Evolutionary conservation across 306 rosid species (phyloP).

Genomic region (Corylus heterophylla): DNA sequence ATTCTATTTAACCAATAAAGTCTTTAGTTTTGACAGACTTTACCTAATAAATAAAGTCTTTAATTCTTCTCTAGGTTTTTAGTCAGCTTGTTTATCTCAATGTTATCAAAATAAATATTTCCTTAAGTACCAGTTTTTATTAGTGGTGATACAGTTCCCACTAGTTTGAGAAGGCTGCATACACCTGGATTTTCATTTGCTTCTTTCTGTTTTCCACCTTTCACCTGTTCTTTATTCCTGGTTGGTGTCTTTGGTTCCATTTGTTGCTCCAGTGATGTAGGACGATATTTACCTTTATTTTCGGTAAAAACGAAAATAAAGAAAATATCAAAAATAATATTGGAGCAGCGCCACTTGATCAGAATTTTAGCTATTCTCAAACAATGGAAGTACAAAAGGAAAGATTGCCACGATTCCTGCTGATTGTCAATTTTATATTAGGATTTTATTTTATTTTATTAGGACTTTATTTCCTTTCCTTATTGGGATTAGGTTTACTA

Average conservation of each 20-base stretch:
- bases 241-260: neutral
- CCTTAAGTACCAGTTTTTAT: neutral
- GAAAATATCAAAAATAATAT: too few relatives aligned
- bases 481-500: too few relatives aligned
- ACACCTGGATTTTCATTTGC: neutral
- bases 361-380: too few relatives aligned
- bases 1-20: neutral
- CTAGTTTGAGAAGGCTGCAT: neutral
- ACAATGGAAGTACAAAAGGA: too few relatives aligned
- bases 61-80: neutral
- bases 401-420: too few relatives aligned
- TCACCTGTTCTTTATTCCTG: constrained; percentile 11
- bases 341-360: too few relatives aligned
- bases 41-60: neutral
- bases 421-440: too few relatives aligned
- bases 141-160: neutral
- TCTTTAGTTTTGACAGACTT: neutral
- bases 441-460: too few relatives aligned
- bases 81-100: neutral
- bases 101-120: neutral
- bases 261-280: neutral
- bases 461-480: too few relatives aligned
- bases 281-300: too few relatives aligned
- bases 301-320: too few relatives aligned
- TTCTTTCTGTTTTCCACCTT: constrained; percentile 10